Conservation (phyloP, 106 monocot genomes). For the Phalaenopsis aphrodite region DNA sequence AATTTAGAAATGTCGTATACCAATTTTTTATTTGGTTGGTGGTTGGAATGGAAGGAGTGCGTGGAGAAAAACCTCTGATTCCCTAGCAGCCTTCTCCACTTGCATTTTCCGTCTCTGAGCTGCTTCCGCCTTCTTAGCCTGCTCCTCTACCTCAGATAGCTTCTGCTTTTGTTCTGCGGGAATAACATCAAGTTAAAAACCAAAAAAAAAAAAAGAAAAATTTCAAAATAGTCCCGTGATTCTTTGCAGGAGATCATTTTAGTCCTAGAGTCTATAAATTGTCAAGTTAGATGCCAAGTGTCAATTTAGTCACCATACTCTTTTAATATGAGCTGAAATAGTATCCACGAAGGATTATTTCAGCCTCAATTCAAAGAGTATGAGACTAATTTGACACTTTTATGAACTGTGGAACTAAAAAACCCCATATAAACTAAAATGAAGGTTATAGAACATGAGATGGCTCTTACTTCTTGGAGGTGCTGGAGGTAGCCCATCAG, state of each 20-base stretch:
- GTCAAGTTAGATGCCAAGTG: too few species aligned
- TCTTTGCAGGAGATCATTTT: too few species aligned
- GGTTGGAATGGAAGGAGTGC: background rate
- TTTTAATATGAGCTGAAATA: too few species aligned
- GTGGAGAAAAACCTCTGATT: constrained; percentile 50
- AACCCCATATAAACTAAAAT: background rate
- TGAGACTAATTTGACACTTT: too few species aligned
- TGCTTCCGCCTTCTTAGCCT: constrained; percentile 86
- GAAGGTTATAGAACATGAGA: background rate
- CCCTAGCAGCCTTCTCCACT: constrained; percentile 81
- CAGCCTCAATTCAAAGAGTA: too few species aligned
- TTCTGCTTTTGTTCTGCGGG: constrained; percentile 78
- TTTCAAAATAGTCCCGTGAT: background rate
- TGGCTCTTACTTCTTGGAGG: constrained; percentile 60
- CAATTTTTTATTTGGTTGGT: background rate
- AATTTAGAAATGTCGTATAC: background rate
- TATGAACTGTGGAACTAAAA: too few species aligned
- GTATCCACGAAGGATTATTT: too few species aligned
- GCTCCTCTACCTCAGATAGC: constrained; percentile 82
- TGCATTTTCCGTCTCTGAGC: constrained; percentile 86
- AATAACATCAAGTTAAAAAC: background rate
- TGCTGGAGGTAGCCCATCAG: constrained; percentile 65
- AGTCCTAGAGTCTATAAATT: too few species aligned
- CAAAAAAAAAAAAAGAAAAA: background rate
- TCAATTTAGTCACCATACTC: too few species aligned